phyloP scores from a whole-genome alignment of 768 basidiomycete genomes.

The Russula lepida region DNA sequence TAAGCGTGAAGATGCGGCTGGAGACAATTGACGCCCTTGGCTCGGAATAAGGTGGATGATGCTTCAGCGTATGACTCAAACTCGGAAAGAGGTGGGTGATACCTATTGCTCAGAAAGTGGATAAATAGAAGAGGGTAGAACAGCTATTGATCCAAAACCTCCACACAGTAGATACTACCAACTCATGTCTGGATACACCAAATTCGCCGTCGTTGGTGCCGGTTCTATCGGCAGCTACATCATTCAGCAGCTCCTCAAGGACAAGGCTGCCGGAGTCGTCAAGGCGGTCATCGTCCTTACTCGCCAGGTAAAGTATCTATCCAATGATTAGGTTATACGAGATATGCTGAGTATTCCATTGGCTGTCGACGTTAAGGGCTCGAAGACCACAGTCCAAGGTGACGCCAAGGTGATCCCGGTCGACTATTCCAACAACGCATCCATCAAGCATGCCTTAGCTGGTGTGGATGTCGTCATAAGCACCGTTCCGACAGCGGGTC shows the following conservation, averaged over 20 bases:
- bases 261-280: slow-evolving; percentile 9
- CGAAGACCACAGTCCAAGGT: background rate
- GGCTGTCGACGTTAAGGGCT: background rate
- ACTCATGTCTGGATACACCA: slow-evolving; percentile 17
- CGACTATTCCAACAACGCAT: background rate
- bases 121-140: too few relatives aligned
- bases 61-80: too few relatives aligned
- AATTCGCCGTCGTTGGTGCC: slow-evolving; percentile 17
- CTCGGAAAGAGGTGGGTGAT: too few relatives aligned
- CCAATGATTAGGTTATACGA: background rate
- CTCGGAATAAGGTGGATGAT: too few relatives aligned
- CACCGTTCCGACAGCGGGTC: background rate
- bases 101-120: too few relatives aligned
- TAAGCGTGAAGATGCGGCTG: too few relatives aligned
- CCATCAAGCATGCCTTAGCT: background rate
- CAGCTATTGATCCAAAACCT: too few relatives aligned
- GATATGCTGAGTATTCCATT: background rate
- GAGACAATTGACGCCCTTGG: too few relatives aligned
- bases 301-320: slow-evolving; percentile 7
- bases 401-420: background rate
- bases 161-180: too few relatives aligned
- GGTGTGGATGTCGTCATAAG: background rate
- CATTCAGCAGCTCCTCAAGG: slow-evolving; percentile 10
- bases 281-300: slow-evolving; percentile 16
- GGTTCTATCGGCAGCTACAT: slow-evolving; percentile 12